phyloP scores from a whole-genome alignment of 352 stramenopile species.

The Nothophytophthora sp. region DNA sequence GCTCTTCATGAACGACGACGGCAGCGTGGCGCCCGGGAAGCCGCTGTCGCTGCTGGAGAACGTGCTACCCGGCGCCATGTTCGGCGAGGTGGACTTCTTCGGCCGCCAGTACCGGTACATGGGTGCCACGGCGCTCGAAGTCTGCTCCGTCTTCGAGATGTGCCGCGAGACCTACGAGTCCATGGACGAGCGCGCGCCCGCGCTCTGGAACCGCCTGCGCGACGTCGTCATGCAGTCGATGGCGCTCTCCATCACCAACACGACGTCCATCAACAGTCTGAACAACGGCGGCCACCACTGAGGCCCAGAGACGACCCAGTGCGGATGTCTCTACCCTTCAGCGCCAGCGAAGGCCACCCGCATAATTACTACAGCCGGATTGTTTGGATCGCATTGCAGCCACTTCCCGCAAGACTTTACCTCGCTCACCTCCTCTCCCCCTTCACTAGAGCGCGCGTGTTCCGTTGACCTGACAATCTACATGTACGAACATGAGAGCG shows the following conservation, averaged over 20 bases:
- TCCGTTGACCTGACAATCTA: too few species aligned
- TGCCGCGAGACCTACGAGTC: constrained; percentile 61
- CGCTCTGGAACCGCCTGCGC: constrained; percentile 73
- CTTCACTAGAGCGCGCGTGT: too few species aligned
- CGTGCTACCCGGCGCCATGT: constrained; percentile 79
- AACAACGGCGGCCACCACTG: constrained; percentile 35
- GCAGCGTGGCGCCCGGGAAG: constrained; percentile 46
- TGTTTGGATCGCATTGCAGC: too few species aligned
- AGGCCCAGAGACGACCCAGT: too few species aligned
- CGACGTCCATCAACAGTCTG: constrained; percentile 64
- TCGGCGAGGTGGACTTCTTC: constrained; percentile 89
- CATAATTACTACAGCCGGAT: too few species aligned
- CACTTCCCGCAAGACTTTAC: too few species aligned
- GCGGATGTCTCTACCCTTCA: too few species aligned
- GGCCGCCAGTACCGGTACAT: constrained; percentile 69
- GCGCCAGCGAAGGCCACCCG: too few species aligned
- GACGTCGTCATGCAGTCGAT: constrained; percentile 86
- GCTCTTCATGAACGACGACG: constrained; percentile 80
- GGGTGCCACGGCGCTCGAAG: constrained; percentile 45
- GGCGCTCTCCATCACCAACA: constrained; percentile 77
- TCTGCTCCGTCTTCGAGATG: constrained; percentile 75
- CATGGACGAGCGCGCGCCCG: constrained; percentile 55
- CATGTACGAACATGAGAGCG: too few species aligned
- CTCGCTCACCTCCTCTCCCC: too few species aligned
- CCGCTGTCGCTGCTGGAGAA: constrained; percentile 60